Evolutionary conservation across 2,329 filamentous ascomycete genomes (phyloP).

Genomic region (Trichoderma semiorbis): DNA sequence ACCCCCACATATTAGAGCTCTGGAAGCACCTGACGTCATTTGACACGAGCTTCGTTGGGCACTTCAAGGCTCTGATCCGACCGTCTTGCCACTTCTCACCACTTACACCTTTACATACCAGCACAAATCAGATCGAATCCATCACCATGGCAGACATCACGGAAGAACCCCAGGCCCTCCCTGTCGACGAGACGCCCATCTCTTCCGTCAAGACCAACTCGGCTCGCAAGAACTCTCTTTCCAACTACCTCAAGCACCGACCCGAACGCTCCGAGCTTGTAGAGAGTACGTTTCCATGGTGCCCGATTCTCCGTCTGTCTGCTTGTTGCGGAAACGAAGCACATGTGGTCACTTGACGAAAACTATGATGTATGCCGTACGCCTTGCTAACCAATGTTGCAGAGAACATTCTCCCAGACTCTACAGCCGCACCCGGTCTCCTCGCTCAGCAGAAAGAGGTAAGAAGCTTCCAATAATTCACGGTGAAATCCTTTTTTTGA

Average conservation of each 20-base stretch:
- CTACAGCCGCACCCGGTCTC: conserved; percentile 72
- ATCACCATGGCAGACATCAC: conserved; percentile 20
- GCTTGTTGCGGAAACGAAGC: background rate
- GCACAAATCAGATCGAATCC: background rate
- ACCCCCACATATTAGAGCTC: conserved; percentile 9
- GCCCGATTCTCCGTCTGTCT: background rate
- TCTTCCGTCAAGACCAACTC: conserved; percentile 51
- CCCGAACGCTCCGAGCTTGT: conserved; percentile 74
- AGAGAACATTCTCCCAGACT: conserved; percentile 85
- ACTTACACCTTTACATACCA: background rate
- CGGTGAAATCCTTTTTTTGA: background rate
- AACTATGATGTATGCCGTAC: background rate
- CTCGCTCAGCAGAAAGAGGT: conserved; percentile 76
- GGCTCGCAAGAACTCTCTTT: conserved; percentile 64
- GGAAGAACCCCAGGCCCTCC: conserved; percentile 19
- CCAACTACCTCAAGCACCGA: conserved; percentile 68
- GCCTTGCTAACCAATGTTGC: conserved; percentile 18
- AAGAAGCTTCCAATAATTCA: conserved; percentile 19
- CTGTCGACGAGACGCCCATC: conserved; percentile 52
- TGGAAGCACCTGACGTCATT: conserved; percentile 17
- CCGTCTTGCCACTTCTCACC: background rate
- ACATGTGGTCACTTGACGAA: no score
- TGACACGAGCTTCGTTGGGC: conserved; percentile 14
- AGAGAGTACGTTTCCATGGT: conserved; percentile 57
- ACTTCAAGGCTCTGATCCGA: background rate